Base-by-base conservation (phyloP, 345 rosid genomes). In the Bretschneidera sinensis region DNA sequence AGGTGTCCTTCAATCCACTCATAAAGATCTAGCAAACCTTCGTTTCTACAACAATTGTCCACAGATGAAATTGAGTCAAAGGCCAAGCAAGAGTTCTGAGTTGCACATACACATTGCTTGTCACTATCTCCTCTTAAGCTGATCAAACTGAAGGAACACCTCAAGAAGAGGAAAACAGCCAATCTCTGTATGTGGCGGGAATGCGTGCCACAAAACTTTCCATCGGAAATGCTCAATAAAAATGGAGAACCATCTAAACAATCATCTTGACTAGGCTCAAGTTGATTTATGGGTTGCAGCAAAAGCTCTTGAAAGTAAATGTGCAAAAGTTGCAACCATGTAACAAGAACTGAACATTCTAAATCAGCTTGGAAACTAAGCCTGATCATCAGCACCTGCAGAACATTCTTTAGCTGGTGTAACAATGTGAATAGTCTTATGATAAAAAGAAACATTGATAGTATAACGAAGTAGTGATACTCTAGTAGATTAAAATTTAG, bases 241-340 rank as follows among this genome's bases (percentile, higher is more conserved):
- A 92, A 89, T n/a, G 97, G 97, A 28, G 92, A 89, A 49, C 81
- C 88, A 61, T 89, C 95, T 66, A 89, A 74, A 75, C 69, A 77
- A 56, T 77, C 76, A 70, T 74, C 78, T 48, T 65, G 66, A 59
- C 62, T 34, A 54, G 71, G 50, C 24, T 57, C 66, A 2, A 50
- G 14, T 60, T 64, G 55, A 47, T 57, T 58, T 50, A 84, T 69
- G 60, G 76, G 66, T 50, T 69, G 76, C 48, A 64, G 66, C 63
- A 87, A 72, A 64, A 78, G 66, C 21, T 81, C 91, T 61, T 81
- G 74, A 75, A 79, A 87, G 72, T 81, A 78, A 33, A 51, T 59
- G 56, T 78, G 84, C 64, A 92, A 74, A 80, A 78, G 83, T 67
- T 83, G 83, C 88, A 89, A 70, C 97, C 97, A 89, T 50, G 83